Percentiles rank a stretch among this genome's conserved stretches.
Conservation (phyloP, 495 filamentous ascomycete species). For the Cercophora scortea region DNA sequence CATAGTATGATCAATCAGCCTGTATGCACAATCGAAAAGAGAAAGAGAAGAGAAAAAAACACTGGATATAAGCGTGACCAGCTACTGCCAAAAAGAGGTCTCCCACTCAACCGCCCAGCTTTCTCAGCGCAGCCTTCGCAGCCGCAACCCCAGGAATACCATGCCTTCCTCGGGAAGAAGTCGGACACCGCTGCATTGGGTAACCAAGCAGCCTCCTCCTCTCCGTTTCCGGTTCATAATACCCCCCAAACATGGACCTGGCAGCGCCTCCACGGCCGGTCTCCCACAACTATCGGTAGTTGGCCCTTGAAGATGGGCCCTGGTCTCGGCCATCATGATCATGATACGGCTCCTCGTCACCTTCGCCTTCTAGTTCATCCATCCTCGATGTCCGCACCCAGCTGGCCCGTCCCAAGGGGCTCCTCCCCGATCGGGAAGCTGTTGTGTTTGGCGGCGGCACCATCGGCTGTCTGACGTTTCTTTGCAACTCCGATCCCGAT, state of each 20-base stretch:
- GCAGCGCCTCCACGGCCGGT: background rate
- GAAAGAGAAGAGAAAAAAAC: no score
- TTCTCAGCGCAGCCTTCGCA: no score
- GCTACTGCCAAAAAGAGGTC: background rate
- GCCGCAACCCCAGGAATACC: background rate
- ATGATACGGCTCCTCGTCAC: slow-evolving; percentile 6
- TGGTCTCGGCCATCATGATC: background rate
- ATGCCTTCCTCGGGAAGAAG: background rate
- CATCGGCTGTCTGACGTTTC: slow-evolving; percentile 6
- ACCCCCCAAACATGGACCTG: no score
- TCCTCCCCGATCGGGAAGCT: slow-evolving; percentile 15
- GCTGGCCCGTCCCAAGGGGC: slow-evolving; percentile 25
- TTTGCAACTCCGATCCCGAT: slow-evolving; percentile 1
- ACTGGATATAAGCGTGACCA: no score
- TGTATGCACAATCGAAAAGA: no score
- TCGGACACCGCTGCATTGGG: background rate
- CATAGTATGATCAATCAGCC: no score
- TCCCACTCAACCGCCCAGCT: background rate
- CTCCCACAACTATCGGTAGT: slow-evolving; percentile 12
- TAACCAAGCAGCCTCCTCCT: no score
- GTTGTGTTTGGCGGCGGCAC: slow-evolving; percentile 7
- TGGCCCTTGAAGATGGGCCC: background rate
- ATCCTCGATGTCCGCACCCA: slow-evolving; percentile 19
- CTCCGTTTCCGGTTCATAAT: no score
- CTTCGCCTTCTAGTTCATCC: slow-evolving; percentile 21